phyloP scores from a whole-genome alignment of 192 early-diverging fungal genomes.

The Lobulomyces angularis region DNA sequence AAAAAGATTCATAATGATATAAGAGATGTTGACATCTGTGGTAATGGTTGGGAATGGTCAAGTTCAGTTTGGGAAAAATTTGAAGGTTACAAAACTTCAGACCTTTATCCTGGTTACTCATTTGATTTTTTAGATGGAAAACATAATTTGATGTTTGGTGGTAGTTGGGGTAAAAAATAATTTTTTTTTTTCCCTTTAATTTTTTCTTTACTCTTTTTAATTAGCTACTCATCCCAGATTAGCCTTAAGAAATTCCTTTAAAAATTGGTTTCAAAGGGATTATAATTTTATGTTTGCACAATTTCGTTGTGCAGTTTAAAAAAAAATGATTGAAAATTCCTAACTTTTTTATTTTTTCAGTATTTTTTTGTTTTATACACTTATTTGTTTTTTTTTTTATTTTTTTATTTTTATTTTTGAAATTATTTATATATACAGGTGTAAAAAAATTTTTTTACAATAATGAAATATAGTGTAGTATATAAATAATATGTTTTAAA shows the following conservation, averaged over 20 bases:
- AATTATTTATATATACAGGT: too few species aligned
- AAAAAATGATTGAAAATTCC: too few species aligned
- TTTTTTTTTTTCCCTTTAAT: too few species aligned
- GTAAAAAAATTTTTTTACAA: too few species aligned
- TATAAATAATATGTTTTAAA: too few species aligned
- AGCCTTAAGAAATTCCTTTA: slow-evolving; percentile 53
- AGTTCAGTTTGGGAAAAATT: slow-evolving; percentile 45
- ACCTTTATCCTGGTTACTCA: slow-evolving; percentile 80
- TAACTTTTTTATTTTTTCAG: too few species aligned
- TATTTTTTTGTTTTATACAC: too few species aligned
- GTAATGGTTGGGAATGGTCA: slow-evolving; percentile 77
- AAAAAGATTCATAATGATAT: slow-evolving; percentile 1
- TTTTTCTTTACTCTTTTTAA: too few species aligned
- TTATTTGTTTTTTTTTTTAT: too few species aligned
- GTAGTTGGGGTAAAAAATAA: too few species aligned
- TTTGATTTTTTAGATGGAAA: slow-evolving; percentile 82
- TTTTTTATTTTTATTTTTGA: too few species aligned
- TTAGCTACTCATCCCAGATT: slow-evolving; percentile 74
- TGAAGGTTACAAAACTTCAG: slow-evolving; percentile 46
- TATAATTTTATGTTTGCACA: slow-evolving; percentile 77
- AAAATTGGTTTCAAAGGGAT: slow-evolving; percentile 83
- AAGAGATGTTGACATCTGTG: slow-evolving; percentile 22
- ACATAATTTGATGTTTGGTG: slow-evolving; percentile 74
- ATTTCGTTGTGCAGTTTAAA: slow-evolving; percentile 57
- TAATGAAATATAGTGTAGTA: too few species aligned